Evolutionary conservation across 768 basidiomycete species (phyloP).

Genomic region (Boletellus emodensis): DNA sequence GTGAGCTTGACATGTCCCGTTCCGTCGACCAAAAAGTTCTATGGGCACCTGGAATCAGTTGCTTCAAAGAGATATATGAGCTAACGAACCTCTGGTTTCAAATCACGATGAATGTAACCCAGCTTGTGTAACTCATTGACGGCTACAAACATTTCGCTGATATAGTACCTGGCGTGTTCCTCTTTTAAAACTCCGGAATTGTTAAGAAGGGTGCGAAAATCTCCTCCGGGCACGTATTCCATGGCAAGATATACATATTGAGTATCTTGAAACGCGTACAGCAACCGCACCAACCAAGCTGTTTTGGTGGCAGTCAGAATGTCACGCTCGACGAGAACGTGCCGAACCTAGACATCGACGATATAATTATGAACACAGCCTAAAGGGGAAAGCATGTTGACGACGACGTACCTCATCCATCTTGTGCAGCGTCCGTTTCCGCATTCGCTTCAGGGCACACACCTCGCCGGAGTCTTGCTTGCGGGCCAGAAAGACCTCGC

Average conservation of each 20-base stretch:
- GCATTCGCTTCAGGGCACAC: conserved; percentile 97
- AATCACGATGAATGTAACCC: conserved; percentile 96
- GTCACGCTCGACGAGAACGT: conserved; percentile 95
- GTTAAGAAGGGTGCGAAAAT: conserved; percentile 95
- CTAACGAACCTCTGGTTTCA: conserved; percentile 87
- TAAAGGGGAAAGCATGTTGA: not conserved
- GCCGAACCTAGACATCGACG: conserved; percentile 64
- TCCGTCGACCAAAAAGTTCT: conserved; percentile 97
- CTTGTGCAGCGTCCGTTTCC: conserved; percentile 89
- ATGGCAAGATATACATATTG: conserved; percentile 93
- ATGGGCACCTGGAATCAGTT: not conserved
- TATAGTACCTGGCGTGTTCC: conserved; percentile 95
- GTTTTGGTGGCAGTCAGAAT: conserved; percentile 97
- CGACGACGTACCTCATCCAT: conserved; percentile 84
- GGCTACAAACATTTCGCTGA: conserved; percentile 94
- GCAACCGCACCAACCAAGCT: conserved; percentile 90
- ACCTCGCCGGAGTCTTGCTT: conserved; percentile 96
- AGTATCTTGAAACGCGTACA: conserved; percentile 96
- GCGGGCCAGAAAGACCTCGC: conserved; percentile 93
- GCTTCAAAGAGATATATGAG: not conserved
- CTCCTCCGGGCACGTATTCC: conserved; percentile 99
- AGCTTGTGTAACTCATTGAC: conserved; percentile 95
- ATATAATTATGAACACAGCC: not conserved
- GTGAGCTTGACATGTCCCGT: conserved; percentile 97
- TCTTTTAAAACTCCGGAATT: conserved; percentile 98